Percentiles rank a stretch among this genome's conserved stretches.
Evolutionary conservation across 306 rosid genomes (phyloP).

Genomic region (Castanopsis chinensis): DNA sequence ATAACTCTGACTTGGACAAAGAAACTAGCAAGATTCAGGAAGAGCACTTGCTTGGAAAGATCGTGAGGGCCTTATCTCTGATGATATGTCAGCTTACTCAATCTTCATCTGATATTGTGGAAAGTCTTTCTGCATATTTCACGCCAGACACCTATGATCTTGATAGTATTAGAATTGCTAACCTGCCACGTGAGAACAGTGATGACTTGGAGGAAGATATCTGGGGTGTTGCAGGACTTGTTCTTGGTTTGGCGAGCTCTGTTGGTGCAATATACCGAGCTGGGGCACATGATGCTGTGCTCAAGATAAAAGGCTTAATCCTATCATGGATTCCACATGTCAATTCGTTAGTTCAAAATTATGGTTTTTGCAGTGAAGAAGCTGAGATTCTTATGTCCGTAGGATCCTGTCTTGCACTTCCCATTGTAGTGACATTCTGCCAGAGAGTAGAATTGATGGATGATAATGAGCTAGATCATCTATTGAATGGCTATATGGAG

Average conservation of each 20-base stretch:
- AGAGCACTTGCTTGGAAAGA: constrained; percentile 55
- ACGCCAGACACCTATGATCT: constrained; percentile 36
- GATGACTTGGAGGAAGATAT: constrained; percentile 75
- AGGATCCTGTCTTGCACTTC: constrained; percentile 92
- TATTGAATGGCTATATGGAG: constrained; percentile 59
- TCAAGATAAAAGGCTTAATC: constrained; percentile 65
- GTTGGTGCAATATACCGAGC: constrained; percentile 70
- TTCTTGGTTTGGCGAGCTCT: constrained; percentile 78
- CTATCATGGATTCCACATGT: constrained; percentile 76
- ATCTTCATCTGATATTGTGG: constrained; percentile 54
- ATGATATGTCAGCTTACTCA: constrained; percentile 52
- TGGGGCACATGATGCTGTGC: constrained; percentile 63
- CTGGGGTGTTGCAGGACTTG: constrained; percentile 97
- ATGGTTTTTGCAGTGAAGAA: constrained; percentile 31
- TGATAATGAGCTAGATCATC: constrained; percentile 54
- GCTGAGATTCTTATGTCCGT: constrained; percentile 56
- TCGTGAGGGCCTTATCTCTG: constrained; percentile 55
- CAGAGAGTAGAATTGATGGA: constrained; percentile 76
- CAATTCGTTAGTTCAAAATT: constrained; percentile 34
- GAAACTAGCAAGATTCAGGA: constrained; percentile 53
- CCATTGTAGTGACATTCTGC: constrained; percentile 67
- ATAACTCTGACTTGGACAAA: constrained; percentile 39
- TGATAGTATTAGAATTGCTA: constrained; percentile 31
- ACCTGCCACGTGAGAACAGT: constrained; percentile 36
- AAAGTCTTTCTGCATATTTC: constrained; percentile 54